Evolutionary conservation across 2,329 filamentous ascomycete genomes (phyloP), one percentile per base, ranked within the genome.

Genomic region (Graphiopsis chlorocephala): DNA sequence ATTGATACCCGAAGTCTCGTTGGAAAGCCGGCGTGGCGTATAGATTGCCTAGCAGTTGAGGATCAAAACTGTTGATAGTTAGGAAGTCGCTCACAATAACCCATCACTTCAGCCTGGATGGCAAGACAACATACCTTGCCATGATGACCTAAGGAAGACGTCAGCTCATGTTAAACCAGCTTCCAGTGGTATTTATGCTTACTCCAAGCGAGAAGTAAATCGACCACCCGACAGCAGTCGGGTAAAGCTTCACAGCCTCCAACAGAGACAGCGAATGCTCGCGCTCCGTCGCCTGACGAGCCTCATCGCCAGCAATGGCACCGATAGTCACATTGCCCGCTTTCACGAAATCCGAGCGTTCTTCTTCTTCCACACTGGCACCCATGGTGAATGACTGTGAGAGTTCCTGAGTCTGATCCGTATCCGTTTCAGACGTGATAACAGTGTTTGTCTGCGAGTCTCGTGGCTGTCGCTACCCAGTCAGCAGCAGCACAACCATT

Each of bases 41-140:
- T 61, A 90, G 80, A 66, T 87, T 86, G 26, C 86, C 86, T 20
- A 89, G 80, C 11, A 90, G 81, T 72, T 89, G 86, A 0, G 86
- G 84, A 72, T 89, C 87, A 70, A 89, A 90, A 4, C 85, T 77
- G 68, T 65, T 64, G 38, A 20, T 45, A 8, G 59, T n/a, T 31
- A 20, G n/a, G 31, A 10, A 7, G 3, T 45, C 5, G 38, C 4
- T 45, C 35, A 42, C 35, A 2, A 4, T 20, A 3, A 3, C 11
- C 10, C 3, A 45, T 12, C 38, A 20, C 38, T 20, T 20, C 38
- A 20, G 10, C 2, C n/a, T 45, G 38, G 38, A 15, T 15, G 33
- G 33, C 12, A 15, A 38, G 52, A 38, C 29, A 15, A 57, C 53
- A 23, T 14, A 61, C 59, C 59, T 61, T 48, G 65, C 85, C 48